These are phyloP conservation scores for Chytriomyces hyalinus DNA, from an alignment of 192 early-diverging fungal genomes.

Conservation along the genomic window DNA sequence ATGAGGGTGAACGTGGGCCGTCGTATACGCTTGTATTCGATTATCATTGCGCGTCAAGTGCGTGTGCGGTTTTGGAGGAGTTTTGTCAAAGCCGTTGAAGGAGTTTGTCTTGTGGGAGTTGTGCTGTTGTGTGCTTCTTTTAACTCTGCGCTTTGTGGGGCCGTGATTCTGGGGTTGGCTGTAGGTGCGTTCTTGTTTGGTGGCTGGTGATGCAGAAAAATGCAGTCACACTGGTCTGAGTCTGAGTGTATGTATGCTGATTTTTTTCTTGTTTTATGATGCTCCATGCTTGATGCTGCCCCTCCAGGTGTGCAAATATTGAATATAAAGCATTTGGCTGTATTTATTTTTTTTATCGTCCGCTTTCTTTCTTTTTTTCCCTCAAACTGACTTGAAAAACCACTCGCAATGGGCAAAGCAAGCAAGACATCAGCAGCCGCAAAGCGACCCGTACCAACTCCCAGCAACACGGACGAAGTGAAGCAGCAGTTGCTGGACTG, in stretches of 20 bases:
- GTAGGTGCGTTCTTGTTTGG: slow-evolving; percentile 25
- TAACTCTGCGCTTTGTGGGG: slow-evolving; percentile 2
- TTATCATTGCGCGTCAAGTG: slow-evolving; percentile 3
- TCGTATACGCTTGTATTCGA: not conserved
- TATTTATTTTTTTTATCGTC: not conserved
- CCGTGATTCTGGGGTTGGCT: slow-evolving; percentile 14
- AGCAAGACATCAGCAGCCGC: not conserved
- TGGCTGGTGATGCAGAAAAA: not conserved
- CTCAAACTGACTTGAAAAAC: not conserved
- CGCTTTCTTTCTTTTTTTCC: slow-evolving; percentile 16
- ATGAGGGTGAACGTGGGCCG: not conserved
- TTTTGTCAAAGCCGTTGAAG: slow-evolving; percentile 7
- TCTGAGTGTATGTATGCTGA: no score
- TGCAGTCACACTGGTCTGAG: no score
- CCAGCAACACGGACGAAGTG: not conserved
- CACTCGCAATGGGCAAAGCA: not conserved
- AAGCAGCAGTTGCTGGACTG: not conserved
- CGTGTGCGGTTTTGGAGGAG: not conserved
- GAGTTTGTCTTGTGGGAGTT: slow-evolving; percentile 4
- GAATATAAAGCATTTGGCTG: not conserved
- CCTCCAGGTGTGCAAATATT: no score
- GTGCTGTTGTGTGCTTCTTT: slow-evolving; percentile 18
- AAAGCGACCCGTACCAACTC: not conserved
- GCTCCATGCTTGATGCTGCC: no score
- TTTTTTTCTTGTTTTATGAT: no score